A percentile compares a stretch with the other conserved stretches of the same genome.
phyloP scores from a whole-genome alignment of 495 filamentous ascomycete species.

The Hypomontagnella submonticulosa region DNA sequence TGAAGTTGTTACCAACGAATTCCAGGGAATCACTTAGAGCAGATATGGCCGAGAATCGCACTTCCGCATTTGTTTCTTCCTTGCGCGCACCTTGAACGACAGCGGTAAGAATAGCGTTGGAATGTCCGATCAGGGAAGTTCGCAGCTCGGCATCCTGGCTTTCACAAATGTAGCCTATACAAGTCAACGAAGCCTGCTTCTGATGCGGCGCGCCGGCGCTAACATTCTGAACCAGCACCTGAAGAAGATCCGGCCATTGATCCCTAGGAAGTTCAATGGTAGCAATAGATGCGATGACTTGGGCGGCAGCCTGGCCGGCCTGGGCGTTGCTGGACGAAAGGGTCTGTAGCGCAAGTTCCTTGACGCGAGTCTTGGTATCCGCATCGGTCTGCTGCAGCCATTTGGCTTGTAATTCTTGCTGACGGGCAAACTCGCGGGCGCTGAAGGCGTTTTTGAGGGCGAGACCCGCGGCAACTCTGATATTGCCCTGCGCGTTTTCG shows the following conservation, averaged over 20 bases:
- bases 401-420: slow-evolving; percentile 88
- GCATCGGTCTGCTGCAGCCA: slow-evolving; percentile 84
- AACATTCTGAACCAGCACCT: slow-evolving; percentile 87
- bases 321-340: slow-evolving; percentile 78
- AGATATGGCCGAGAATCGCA: slow-evolving; percentile 89
- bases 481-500: slow-evolving; percentile 81
- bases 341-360: slow-evolving; percentile 87
- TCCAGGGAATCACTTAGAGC: slow-evolving; percentile 97
- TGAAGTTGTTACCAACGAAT: slow-evolving; percentile 97
- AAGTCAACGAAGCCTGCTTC: slow-evolving; percentile 92
- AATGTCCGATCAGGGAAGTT: slow-evolving; percentile 81
- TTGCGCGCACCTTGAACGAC: slow-evolving; percentile 97
- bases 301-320: slow-evolving; percentile 88
- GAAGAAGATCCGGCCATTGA: slow-evolving; percentile 97
- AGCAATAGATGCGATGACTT: slow-evolving; percentile 94
- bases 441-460: slow-evolving; percentile 97
- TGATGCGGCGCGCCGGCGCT: slow-evolving; percentile 83
- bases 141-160: slow-evolving; percentile 89
- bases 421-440: slow-evolving; percentile 84
- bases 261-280: slow-evolving; percentile 91
- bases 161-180: slow-evolving; percentile 98
- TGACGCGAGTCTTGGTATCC: slow-evolving; percentile 84
- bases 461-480: slow-evolving; percentile 92
- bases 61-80: slow-evolving; percentile 89
- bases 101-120: slow-evolving; percentile 96